Evolutionary conservation across 176 grass and related monocot genomes (phyloP).

Genomic region (Musa schizocarpa): DNA sequence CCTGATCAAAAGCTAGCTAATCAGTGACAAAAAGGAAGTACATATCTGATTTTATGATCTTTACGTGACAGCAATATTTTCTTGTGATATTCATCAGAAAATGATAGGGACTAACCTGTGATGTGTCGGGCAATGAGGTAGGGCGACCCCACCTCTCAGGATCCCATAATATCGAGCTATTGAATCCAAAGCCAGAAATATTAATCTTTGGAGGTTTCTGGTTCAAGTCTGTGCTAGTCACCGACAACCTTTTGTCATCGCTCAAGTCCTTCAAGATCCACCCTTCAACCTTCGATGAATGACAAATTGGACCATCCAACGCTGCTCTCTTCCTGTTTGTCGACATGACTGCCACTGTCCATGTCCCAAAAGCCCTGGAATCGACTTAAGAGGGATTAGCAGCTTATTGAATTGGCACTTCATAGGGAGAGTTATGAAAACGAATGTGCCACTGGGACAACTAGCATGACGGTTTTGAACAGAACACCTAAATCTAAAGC

Average conservation of each 20-base stretch:
- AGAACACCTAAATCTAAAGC: background rate
- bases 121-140: slow-evolving; percentile 27
- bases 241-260: slow-evolving; percentile 15
- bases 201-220: slow-evolving; percentile 24
- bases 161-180: slow-evolving; percentile 71
- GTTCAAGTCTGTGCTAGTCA: background rate
- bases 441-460: background rate
- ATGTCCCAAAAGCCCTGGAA: slow-evolving; percentile 80
- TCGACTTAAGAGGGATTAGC: background rate
- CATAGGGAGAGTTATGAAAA: background rate
- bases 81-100: background rate
- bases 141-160: slow-evolving; percentile 25
- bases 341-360: slow-evolving; percentile 73
- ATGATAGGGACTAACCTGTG: slow-evolving; percentile 27
- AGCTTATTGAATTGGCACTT: background rate
- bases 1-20: background rate
- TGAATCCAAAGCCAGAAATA: slow-evolving; percentile 41
- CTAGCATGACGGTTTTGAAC: background rate
- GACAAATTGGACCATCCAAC: slow-evolving; percentile 76
- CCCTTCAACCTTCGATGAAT: slow-evolving; percentile 65
- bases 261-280: slow-evolving; percentile 75
- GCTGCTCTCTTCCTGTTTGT: slow-evolving; percentile 41
- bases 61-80: background rate
- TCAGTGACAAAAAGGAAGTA: background rate
- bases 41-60: background rate